Evolutionary conservation across 805 yeast genomes (phyloP).

Genomic region (Isabelozyma rhagii): DNA sequence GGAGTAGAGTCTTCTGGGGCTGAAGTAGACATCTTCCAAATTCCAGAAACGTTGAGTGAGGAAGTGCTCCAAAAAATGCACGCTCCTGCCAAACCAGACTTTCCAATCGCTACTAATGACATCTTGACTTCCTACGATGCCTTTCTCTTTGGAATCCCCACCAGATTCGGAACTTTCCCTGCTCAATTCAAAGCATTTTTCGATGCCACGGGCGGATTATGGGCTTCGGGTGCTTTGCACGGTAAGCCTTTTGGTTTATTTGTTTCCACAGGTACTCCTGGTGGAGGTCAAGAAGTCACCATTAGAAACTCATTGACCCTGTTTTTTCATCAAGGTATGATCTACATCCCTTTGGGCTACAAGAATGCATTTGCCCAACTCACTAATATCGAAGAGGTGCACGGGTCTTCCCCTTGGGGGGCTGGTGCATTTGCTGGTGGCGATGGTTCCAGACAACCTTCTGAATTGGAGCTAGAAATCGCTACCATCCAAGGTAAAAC

Average conservation of each 20-base stretch:
- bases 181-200: constrained; percentile 75
- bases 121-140: constrained; percentile 65
- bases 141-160: constrained; percentile 75
- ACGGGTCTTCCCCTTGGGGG: constrained; percentile 87
- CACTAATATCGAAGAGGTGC: constrained; percentile 60
- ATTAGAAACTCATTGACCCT: constrained; percentile 54
- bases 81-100: constrained; percentile 62
- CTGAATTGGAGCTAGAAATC: constrained; percentile 59
- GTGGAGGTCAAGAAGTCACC: constrained; percentile 82
- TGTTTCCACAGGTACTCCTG: constrained; percentile 66
- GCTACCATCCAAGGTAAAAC: constrained; percentile 66
- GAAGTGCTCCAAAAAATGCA: constrained; percentile 60
- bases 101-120: constrained; percentile 58
- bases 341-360: constrained; percentile 76
- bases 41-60: constrained; percentile 70
- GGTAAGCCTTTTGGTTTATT: constrained; percentile 77
- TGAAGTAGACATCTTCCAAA: constrained; percentile 68
- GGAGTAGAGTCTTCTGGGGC: constrained; percentile 67
- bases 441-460: constrained; percentile 72
- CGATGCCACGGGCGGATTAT: constrained; percentile 73
- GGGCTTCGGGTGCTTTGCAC: constrained; percentile 66
- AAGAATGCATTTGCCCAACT: constrained; percentile 52
- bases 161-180: constrained; percentile 73
- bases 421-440: constrained; percentile 75
- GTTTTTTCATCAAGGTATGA: constrained; percentile 73